These are phyloP conservation scores for Sporisorium scitamineum DNA, from an alignment of 1,284 basidiomycete species.

Conservation along the genomic window DNA sequence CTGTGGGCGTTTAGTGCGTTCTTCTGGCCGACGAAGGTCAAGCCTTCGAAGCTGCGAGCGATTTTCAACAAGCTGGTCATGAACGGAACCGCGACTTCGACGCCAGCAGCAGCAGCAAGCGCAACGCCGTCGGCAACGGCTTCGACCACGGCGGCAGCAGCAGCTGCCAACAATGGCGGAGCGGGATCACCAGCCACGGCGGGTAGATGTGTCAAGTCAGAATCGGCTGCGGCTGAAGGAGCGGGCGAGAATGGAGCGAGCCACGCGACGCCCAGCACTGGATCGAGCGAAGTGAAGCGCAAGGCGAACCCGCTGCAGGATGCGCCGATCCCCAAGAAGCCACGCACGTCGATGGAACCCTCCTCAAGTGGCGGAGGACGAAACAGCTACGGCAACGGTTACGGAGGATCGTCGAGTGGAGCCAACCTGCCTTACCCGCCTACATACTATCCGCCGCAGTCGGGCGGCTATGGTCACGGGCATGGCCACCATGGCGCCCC, in stretches of 20 bases:
- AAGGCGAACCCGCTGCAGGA: constrained; percentile 47
- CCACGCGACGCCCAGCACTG: constrained; percentile 4
- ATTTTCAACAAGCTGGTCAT: constrained; percentile 63
- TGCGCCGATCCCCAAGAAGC: constrained; percentile 55
- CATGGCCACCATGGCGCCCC: constrained; percentile 19
- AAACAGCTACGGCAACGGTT: constrained; percentile 36
- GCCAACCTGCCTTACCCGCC: constrained; percentile 24
- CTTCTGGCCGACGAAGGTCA: constrained; percentile 92
- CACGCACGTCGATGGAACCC: constrained; percentile 49
- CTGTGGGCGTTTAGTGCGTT: constrained; percentile 87
- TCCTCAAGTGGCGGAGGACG: constrained; percentile 17
- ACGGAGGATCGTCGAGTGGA: constrained; percentile 24
- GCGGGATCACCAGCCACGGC: constrained; percentile 20
- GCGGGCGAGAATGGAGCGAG: constrained; percentile 26
- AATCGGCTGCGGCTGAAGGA: constrained; percentile 17
- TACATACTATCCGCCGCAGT: constrained; percentile 33
- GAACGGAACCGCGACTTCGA: constrained; percentile 31
- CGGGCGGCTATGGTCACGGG: constrained; percentile 19
- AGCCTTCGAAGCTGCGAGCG: constrained; percentile 59
- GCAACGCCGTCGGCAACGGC: constrained; percentile 1
- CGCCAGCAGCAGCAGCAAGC: constrained; percentile 15
- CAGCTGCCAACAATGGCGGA: constrained; percentile 9
- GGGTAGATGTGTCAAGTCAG: constrained; percentile 26
- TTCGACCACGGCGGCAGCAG: constrained; percentile 6
- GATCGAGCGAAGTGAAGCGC: constrained; percentile 34